Evolutionary conservation across 305 asterid genomes (phyloP).

Genomic region (Ilex paraguariensis): DNA sequence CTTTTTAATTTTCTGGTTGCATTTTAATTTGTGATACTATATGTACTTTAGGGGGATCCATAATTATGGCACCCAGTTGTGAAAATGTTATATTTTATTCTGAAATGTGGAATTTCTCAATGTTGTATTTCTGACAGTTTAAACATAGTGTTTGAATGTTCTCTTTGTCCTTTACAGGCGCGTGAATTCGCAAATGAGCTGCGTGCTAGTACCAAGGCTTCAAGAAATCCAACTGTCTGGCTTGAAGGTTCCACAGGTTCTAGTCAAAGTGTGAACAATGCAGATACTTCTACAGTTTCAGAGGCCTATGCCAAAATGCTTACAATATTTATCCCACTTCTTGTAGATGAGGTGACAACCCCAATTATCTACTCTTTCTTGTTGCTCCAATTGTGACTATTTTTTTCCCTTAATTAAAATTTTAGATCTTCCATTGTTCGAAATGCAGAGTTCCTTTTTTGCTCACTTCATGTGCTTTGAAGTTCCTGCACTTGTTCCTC

Average conservation of each 20-base stretch:
- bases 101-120: background rate
- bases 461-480: constrained; percentile 99
- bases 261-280: constrained; percentile 71
- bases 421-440: constrained; percentile 2
- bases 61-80: no score
- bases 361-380: constrained; percentile 18
- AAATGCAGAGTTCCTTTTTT: constrained; percentile 93
- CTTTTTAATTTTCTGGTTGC: no score
- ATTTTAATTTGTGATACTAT: no score
- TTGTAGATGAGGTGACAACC: constrained; percentile 87
- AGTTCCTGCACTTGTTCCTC: constrained; percentile 96
- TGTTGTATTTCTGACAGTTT: background rate
- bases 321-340: constrained; percentile 91
- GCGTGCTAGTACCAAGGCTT: constrained; percentile 94
- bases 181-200: constrained; percentile 99
- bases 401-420: constrained; percentile 3
- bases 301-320: constrained; percentile 99
- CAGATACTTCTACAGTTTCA: constrained; percentile 93
- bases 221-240: constrained; percentile 92
- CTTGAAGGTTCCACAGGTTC: constrained; percentile 90
- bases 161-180: constrained; percentile 52
- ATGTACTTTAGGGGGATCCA: no score
- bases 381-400: constrained; percentile 6
- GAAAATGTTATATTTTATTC: background rate
- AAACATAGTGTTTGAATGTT: constrained; percentile 7